Evolutionary conservation across 768 basidiomycete species (phyloP), one percentile per base, ranked within the genome.

Genomic region (Artomyces pyxidatus): DNA sequence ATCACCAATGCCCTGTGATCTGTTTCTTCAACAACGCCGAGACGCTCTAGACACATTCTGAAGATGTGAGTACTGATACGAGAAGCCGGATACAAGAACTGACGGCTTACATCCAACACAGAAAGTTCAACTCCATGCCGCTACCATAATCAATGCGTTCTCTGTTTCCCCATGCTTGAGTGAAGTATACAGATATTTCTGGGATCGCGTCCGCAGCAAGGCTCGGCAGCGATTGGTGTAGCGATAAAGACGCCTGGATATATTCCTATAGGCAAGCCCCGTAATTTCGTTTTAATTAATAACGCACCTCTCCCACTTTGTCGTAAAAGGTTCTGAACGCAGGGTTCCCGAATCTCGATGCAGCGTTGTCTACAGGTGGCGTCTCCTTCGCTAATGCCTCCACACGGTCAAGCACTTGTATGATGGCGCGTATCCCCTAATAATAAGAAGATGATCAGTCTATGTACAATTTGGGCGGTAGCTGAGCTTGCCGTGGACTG

Each of bases 101-200:
- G 6, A 2, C 23, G 10, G 71, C 90, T 56, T 62, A 96, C 94
- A 98, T 62, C 93, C 93, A 97, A 59, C 94, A 97, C 3, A 98
- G 51, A 60, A 97, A 99, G 66, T 97, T 95, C 38, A 98, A 74
- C 62, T 99, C 96, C 95, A 98, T 98, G 12, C 96, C 96, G 59
- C 93, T 96, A n/a, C 96, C 96, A 66, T 99, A 99, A 66, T 99
- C 96, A 47, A 99, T 92, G 8, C 96, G 73, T 42, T 85, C 79
- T 25, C 86, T 71, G 63, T 88, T 96, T 0, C 96, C 96, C 94
- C 94, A 98, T 14, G 83, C 68, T 61, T 94, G 89, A 30, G 72
- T 68, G 60, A 98, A 86, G 63, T 98, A 99, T 0, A 71, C 73
- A 2, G 82, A 77, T 3, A 96, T 65, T 61, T 97, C 95, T 4